These are phyloP conservation scores for Pyrenochaeta sp. DNA, from an alignment of 2,329 filamentous ascomycete genomes.

Conservation along the genomic window DNA sequence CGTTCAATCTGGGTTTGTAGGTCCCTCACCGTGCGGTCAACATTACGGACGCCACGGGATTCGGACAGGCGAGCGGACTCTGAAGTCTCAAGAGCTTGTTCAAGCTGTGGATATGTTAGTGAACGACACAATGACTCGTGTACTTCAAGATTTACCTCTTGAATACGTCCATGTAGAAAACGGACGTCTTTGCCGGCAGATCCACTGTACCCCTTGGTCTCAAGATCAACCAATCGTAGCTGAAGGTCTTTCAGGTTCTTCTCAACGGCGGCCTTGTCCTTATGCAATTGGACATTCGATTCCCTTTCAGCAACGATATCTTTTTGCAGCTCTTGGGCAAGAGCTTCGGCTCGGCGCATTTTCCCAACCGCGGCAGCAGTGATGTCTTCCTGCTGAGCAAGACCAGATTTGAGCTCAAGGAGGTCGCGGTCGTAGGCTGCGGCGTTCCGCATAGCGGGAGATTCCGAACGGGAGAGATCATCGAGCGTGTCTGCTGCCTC, in stretches of 20 bases:
- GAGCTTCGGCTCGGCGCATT: constrained; percentile 91
- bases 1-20: constrained; percentile 91
- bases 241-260: constrained; percentile 91
- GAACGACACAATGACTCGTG: constrained; percentile 2
- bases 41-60: constrained; percentile 86
- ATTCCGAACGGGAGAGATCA: constrained; percentile 84
- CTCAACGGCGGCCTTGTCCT: constrained; percentile 88
- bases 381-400: constrained; percentile 94
- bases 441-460: constrained; percentile 85
- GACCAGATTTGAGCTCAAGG: constrained; percentile 83
- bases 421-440: constrained; percentile 89
- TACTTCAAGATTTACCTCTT: constrained; percentile 73
- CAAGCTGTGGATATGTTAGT: constrained; percentile 67
- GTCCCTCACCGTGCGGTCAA: constrained; percentile 93
- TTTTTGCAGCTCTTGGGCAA: constrained; percentile 89
- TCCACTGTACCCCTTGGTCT: constrained; percentile 91
- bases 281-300: constrained; percentile 78
- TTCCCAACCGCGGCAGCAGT: constrained; percentile 91
- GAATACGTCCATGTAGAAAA: constrained; percentile 91
- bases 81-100: constrained; percentile 83
- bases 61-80: constrained; percentile 80
- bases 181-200: constrained; percentile 93
- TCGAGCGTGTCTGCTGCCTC: constrained; percentile 90
- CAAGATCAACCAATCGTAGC: constrained; percentile 86
- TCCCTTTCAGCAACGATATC: constrained; percentile 89